Base-by-base conservation (phyloP, 208 protist species). In the Trypanosoma lewisi region DNA sequence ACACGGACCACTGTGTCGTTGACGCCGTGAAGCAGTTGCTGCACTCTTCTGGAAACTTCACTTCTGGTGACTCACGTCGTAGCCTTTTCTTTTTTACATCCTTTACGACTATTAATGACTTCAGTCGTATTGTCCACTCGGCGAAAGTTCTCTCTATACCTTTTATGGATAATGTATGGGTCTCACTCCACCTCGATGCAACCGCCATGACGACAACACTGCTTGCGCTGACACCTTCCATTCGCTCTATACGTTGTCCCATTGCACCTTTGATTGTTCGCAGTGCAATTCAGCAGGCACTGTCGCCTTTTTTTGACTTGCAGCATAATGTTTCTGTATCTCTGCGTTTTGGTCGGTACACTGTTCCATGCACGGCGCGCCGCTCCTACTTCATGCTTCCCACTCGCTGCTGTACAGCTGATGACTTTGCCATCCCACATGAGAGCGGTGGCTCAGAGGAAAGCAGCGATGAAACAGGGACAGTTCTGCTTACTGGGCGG, bases 251-350 rank as follows among this genome's bases (percentile, higher is more conserved):
- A 23, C 82, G 85, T 51, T 84, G 73, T 62, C 70, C 79, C 2
- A 69, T 73, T 42, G 62, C 70, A 16, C 71, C 73, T n/a, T 36
- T 50, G 5, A 63, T 79, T 44, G 23, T 82, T 25, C 76, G 75
- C 42, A 51, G 37, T 12, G 81, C 70, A 2, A 14, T 91, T 33
- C 81, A 91, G 57, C 63, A 42, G 25, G 45, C 65, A n/a, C 28
- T 87, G 14, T 5, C 48, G 12, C 17, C 51, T 16, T 28, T 6
- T 75, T 65, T 70, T 21, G 33, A 80, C 21, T 41, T 79, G 17
- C 41, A 59, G 31, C 42, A 11, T 23, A 25, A 45, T 45, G 30
- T 54, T 34, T 27, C 33, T 37, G 47, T 76, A 30, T 49, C 44
- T 14, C 44, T 52, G 53, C 37, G 48, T 34, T 50, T 63, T 61